Conservation (phyloP, 352 stramenopile genomes). For the Globisporangium sylvaticum region DNA sequence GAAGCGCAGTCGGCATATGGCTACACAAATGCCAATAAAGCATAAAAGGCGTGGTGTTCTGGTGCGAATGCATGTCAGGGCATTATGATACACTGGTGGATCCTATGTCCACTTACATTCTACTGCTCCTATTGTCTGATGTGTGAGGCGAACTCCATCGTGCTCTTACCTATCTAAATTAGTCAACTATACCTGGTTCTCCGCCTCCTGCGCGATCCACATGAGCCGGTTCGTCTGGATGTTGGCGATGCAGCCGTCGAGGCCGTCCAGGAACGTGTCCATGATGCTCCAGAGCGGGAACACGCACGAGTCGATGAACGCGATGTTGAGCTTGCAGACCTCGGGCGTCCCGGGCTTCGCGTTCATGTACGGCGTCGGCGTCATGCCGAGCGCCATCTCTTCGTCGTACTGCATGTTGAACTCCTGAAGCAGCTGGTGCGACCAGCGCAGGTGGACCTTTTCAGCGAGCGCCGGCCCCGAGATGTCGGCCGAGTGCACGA, state of each 20-base stretch:
- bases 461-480: slow-evolving; percentile 58
- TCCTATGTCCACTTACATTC: too few relatives aligned
- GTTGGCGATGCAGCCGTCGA: slow-evolving; percentile 58
- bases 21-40: too few relatives aligned
- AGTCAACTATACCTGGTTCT: slow-evolving; percentile 20
- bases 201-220: slow-evolving; percentile 31
- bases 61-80: too few relatives aligned
- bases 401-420: slow-evolving; percentile 83
- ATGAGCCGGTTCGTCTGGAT: slow-evolving; percentile 64
- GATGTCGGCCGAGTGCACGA: slow-evolving; percentile 81
- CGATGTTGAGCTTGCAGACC: slow-evolving; percentile 70
- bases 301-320: slow-evolving; percentile 82
- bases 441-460: slow-evolving; percentile 64
- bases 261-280: slow-evolving; percentile 50
- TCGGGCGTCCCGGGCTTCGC: slow-evolving; percentile 50
- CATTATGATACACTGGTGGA: too few relatives aligned
- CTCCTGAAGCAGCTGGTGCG: slow-evolving; percentile 56
- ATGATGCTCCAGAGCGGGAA: slow-evolving; percentile 82
- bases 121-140: too few relatives aligned
- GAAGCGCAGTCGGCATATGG: too few relatives aligned
- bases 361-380: slow-evolving; percentile 78
- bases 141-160: too few relatives aligned
- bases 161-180: too few relatives aligned
- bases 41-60: too few relatives aligned
- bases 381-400: slow-evolving; percentile 59